Conservation (phyloP, 2,329 filamentous ascomycete genomes). For the Aspergillus sclerotialis region DNA sequence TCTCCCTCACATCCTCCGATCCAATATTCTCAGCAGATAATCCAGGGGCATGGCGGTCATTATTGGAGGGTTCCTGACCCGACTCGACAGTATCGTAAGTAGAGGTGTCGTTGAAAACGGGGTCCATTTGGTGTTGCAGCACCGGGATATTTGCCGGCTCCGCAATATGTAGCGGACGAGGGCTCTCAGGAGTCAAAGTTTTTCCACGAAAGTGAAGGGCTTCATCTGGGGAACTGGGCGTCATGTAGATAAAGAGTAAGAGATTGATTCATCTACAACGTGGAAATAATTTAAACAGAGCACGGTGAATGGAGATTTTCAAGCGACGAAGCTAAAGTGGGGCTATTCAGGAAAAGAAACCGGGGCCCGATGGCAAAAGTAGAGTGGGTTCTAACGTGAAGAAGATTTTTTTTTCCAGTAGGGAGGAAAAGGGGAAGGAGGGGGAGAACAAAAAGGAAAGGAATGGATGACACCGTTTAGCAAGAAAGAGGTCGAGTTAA, state of each 20-base stretch:
- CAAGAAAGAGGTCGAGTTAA: not conserved
- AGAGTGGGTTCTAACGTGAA: too few species aligned
- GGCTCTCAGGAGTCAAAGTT: conserved; percentile 62
- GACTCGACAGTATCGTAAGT: conserved; percentile 44
- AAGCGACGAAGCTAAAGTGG: conserved; percentile 30
- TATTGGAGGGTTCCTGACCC: conserved; percentile 3
- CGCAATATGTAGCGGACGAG: conserved; percentile 61
- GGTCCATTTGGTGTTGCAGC: conserved; percentile 65
- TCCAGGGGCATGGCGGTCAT: not conserved
- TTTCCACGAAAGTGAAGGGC: conserved; percentile 56
- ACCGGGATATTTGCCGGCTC: conserved; percentile 64
- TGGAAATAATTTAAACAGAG: conserved; percentile 3
- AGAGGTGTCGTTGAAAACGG: conserved; percentile 61
- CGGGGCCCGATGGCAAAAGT: conserved; percentile 14
- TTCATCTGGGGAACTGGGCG: conserved; percentile 43
- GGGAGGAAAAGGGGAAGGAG: conserved; percentile 3
- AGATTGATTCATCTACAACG: conserved; percentile 35
- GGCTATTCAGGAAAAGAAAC: conserved; percentile 25
- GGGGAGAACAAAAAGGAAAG: conserved; percentile 2
- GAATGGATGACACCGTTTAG: not conserved
- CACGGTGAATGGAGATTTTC: conserved; percentile 17
- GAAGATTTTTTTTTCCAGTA: conserved; percentile 2
- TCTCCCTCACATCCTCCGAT: conserved; percentile 7
- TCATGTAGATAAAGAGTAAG: conserved; percentile 44
- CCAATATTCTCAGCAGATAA: conserved; percentile 5